phyloP scores from a whole-genome alignment of 1,284 basidiomycete species.

The Gymnopus androsaceus region DNA sequence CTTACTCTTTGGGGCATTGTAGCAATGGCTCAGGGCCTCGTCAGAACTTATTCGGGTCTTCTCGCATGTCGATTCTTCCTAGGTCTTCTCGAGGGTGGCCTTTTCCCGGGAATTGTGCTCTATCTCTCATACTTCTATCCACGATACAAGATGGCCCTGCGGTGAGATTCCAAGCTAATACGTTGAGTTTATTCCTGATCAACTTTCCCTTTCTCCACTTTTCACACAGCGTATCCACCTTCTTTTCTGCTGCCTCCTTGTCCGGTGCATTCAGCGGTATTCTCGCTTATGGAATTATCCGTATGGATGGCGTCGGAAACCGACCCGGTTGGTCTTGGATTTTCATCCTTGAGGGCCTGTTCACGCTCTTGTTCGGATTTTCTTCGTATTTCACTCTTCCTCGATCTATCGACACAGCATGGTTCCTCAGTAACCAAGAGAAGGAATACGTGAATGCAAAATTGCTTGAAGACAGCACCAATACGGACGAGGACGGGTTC shows the following conservation, averaged over 20 bases:
- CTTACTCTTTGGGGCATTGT: constrained; percentile 60
- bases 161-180: constrained; percentile 33
- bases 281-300: constrained; percentile 57
- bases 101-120: constrained; percentile 60
- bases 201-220: no score
- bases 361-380: constrained; percentile 15
- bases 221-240: constrained; percentile 47
- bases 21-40: constrained; percentile 55
- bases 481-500: constrained; percentile 35
- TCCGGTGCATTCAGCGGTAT: constrained; percentile 68
- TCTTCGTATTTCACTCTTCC: constrained; percentile 15
- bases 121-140: constrained; percentile 63
- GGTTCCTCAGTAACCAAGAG: constrained; percentile 13
- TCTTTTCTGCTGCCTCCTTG: constrained; percentile 63
- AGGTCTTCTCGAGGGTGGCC: constrained; percentile 63
- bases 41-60: constrained; percentile 53
- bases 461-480: constrained; percentile 29
- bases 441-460: constrained; percentile 13
- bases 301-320: constrained; percentile 51
- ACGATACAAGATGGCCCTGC: constrained; percentile 54
- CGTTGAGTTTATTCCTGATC: background rate
- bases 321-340: constrained; percentile 57
- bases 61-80: constrained; percentile 66
- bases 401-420: constrained; percentile 4
- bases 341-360: constrained; percentile 42